These are phyloP conservation scores for Hypoxylon fragiforme DNA, from an alignment of 495 filamentous ascomycete species.

Conservation along the genomic window DNA sequence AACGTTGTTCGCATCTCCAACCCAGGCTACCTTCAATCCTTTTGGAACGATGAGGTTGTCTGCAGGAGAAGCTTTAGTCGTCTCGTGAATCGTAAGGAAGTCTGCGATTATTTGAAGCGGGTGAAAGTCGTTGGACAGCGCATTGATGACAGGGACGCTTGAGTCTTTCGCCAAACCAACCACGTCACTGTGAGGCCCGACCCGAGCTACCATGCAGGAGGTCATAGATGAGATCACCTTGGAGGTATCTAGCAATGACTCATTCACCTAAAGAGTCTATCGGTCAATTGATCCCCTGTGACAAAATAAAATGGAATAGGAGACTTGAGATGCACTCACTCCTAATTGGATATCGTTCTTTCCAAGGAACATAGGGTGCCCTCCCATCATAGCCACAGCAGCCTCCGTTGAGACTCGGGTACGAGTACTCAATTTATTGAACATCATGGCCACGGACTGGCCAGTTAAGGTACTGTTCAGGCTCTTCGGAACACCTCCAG, in stretches of 20 bases:
- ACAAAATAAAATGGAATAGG: background rate
- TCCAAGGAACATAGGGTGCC: conserved; percentile 94
- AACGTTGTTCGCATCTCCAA: conserved; percentile 97
- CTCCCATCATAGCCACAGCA: conserved; percentile 79
- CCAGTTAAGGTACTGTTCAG: conserved; percentile 58
- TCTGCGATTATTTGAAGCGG: conserved; percentile 93
- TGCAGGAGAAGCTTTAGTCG: conserved; percentile 54
- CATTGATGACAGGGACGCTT: conserved; percentile 91
- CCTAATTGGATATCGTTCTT: conserved; percentile 95
- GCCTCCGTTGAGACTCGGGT: conserved; percentile 92
- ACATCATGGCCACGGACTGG: conserved; percentile 90
- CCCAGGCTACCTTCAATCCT: conserved; percentile 88
- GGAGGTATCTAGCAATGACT: conserved; percentile 86
- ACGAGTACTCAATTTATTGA: conserved; percentile 90
- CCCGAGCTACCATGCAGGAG: conserved; percentile 85
- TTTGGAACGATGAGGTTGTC: conserved; percentile 64
- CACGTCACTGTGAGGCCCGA: conserved; percentile 81
- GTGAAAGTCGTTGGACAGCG: conserved; percentile 84
- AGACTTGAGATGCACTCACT: conserved; percentile 50
- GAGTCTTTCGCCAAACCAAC: conserved; percentile 76
- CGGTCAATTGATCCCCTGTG: conserved; percentile 6
- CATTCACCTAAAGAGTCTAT: conserved; percentile 64
- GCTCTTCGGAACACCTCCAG: conserved; percentile 61
- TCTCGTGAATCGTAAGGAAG: conserved; percentile 85
- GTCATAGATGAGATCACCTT: conserved; percentile 92